A percentile compares a stretch with the other conserved stretches of the same genome.
Conservation (phyloP, 495 filamentous ascomycete species). For the Penicillium coprophilum region DNA sequence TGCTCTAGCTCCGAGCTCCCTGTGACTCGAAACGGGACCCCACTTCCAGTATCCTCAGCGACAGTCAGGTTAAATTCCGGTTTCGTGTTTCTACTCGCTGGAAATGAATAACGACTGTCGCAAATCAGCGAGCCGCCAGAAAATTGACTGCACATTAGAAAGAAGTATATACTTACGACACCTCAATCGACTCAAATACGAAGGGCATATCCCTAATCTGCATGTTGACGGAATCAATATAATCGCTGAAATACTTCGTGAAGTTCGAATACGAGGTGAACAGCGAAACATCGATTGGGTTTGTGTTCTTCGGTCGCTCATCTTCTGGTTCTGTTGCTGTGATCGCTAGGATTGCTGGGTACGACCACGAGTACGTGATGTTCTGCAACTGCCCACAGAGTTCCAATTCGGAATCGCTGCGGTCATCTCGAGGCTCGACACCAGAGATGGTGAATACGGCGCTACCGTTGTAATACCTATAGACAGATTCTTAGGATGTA, state of each 20-base stretch:
- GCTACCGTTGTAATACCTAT: background rate
- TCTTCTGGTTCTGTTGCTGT: background rate
- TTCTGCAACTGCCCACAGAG: background rate
- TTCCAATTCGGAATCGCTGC: background rate
- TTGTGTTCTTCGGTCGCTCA: background rate
- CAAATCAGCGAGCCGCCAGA: background rate
- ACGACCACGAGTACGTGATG: background rate
- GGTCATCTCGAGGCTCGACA: background rate
- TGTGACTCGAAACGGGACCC: background rate
- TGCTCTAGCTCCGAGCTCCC: background rate
- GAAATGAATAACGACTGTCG: background rate
- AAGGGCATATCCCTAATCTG: background rate
- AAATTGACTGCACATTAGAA: background rate
- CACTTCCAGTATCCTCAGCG: background rate
- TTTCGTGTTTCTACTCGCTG: background rate
- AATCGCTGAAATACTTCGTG: background rate
- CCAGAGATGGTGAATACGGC: background rate
- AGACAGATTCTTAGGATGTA: background rate
- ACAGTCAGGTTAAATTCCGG: background rate
- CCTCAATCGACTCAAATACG: background rate
- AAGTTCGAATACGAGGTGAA: background rate
- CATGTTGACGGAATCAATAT: background rate
- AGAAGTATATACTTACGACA: background rate
- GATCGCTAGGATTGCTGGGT: slow-evolving; percentile 1
- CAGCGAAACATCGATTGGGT: slow-evolving; percentile 3